Evolutionary conservation across 805 yeast genomes (phyloP), one percentile per base, ranked within the genome.

Genomic region (Lipomyces sp.): DNA sequence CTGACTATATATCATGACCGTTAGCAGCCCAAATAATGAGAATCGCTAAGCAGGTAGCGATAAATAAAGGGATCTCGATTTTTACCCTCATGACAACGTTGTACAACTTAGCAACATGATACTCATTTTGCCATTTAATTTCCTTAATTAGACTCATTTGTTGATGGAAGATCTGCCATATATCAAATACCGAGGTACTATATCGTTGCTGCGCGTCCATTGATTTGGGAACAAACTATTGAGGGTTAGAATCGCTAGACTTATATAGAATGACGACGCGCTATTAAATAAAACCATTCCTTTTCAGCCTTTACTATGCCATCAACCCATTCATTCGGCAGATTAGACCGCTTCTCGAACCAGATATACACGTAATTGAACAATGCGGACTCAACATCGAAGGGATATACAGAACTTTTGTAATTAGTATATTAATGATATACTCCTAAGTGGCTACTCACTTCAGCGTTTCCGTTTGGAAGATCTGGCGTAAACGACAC

Each of bases 141-240:
- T 81, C 82, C 15, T 81, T 81, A 56, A 93, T 78, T n/a, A 90
- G 80, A 3, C 80, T 77, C 29, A 90, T 74, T 11, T 86, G 83
- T 62, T 86, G 86, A 65, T 83, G 83, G 45, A 90, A 82, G 75
- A 90, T 80, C 8, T 85, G 81, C 75, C 89, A 88, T 13, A 89
- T 82, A 74, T 90, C 95, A 30, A 84, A 74, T 0, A 89, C 90
- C 0, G 94, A 89, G 1, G 85, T 79, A 67, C 91, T 86, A 72
- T 81, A 71, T 62, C 75, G 60, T n/a, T 64, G 48, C 24, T 42
- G 48, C 48, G 48, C 15, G 48, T 67, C 81, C 0, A 73, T 73
- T 4, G 30, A n/a, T 11, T 50, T 6, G 4, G 57, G 61, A 15
- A 30, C 53, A 53, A 58, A 59, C 61, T 42, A 15, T 34, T 15